These are phyloP conservation scores for Cladorrhinum samala DNA, from an alignment of 495 filamentous ascomycete genomes.

Conservation along the genomic window DNA sequence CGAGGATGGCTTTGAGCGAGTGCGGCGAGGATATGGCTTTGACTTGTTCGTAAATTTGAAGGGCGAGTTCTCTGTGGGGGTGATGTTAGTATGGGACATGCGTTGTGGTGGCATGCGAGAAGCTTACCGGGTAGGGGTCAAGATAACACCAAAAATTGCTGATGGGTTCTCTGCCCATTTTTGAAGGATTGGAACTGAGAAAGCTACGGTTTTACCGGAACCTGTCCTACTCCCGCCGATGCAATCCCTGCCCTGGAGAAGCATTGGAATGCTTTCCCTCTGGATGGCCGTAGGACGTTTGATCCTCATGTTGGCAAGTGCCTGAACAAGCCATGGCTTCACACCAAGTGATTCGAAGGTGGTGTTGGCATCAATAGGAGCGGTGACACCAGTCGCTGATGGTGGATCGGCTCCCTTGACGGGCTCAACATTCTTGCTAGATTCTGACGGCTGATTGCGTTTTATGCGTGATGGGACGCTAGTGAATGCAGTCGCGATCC, in stretches of 20 bases:
- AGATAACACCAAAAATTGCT: conserved; percentile 80
- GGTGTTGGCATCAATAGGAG: conserved; percentile 44
- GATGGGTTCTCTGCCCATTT: conserved; percentile 88
- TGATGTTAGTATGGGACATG: conserved; percentile 1
- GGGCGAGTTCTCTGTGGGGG: conserved; percentile 66
- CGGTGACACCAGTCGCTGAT: conserved; percentile 21
- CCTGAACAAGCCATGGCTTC: conserved; percentile 82
- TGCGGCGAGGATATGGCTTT: conserved; percentile 83
- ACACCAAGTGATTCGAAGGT: conserved; percentile 72
- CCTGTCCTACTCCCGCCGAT: conserved; percentile 92
- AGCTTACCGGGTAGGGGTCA: conserved; percentile 77
- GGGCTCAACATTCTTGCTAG: conserved; percentile 3
- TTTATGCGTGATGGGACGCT: conserved; percentile 47
- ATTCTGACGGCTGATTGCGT: conserved; percentile 16
- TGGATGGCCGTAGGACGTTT: conserved; percentile 87
- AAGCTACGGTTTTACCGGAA: conserved; percentile 98
- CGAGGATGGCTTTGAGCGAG: conserved; percentile 72
- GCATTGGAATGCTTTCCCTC: conserved; percentile 81
- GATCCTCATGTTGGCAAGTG: conserved; percentile 81
- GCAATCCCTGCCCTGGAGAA: conserved; percentile 83
- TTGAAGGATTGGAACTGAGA: conserved; percentile 88
- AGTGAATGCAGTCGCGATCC: conserved; percentile 24
- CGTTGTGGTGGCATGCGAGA: too few relatives aligned
- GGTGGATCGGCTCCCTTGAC: conserved; percentile 3
- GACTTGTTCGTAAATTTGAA: conserved; percentile 95